phyloP scores from a whole-genome alignment of 345 rosid genomes.

The Eucalyptus polyanthemos region DNA sequence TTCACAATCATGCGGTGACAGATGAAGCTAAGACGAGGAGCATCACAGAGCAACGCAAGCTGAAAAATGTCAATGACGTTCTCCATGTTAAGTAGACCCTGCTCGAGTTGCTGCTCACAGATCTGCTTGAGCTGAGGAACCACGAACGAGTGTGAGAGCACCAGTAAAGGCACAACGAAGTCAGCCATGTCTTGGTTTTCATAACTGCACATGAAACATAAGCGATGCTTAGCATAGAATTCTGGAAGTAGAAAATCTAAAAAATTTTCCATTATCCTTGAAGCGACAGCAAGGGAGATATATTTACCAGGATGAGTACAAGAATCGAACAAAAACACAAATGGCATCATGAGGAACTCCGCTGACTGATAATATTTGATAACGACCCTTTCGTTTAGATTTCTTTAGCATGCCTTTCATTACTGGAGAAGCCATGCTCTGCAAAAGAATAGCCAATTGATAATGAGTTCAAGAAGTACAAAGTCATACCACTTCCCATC shows the following conservation, averaged over 20 bases:
- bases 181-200: slow-evolving; percentile 61
- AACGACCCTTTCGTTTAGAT: slow-evolving; percentile 32
- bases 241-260: background rate
- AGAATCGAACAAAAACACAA: slow-evolving; percentile 58
- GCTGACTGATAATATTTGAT: slow-evolving; percentile 33
- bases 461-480: background rate
- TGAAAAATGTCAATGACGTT: slow-evolving; percentile 77
- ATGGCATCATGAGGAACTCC: slow-evolving; percentile 77
- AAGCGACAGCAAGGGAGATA: background rate
- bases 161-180: slow-evolving; percentile 46
- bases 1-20: slow-evolving; percentile 57
- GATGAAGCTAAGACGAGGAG: slow-evolving; percentile 57
- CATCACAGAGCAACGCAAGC: slow-evolving; percentile 70
- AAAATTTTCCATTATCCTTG: background rate
- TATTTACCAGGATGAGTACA: slow-evolving; percentile 74
- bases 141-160: slow-evolving; percentile 64
- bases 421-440: slow-evolving; percentile 81
- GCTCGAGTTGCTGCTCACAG: slow-evolving; percentile 55
- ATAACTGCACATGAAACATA: slow-evolving; percentile 34
- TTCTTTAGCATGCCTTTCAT: slow-evolving; percentile 67
- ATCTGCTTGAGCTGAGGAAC: slow-evolving; percentile 55
- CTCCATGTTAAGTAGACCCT: slow-evolving; percentile 49
- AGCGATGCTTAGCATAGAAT: background rate
- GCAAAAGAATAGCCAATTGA: background rate
- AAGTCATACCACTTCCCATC: background rate